Evolutionary conservation across 2,329 filamentous ascomycete genomes (phyloP).

Genomic region (Alternaria triticimaculans): DNA sequence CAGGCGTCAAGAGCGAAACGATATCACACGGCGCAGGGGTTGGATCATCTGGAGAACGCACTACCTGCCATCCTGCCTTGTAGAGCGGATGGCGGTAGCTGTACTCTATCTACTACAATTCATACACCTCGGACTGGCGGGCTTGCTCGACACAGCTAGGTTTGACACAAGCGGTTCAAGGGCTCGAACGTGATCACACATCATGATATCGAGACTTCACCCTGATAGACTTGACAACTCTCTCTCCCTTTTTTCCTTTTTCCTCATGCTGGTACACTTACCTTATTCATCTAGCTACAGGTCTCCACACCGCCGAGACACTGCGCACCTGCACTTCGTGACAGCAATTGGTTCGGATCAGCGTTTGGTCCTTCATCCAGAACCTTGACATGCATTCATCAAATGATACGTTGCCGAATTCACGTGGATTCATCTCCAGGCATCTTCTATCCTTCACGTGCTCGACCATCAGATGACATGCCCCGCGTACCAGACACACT

Average conservation of each 20-base stretch:
- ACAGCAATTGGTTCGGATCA: slow-evolving; percentile 35
- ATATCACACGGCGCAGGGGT: slow-evolving; percentile 15
- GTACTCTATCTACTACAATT: slow-evolving; percentile 45
- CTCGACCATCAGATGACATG: slow-evolving; percentile 20
- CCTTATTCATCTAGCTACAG: slow-evolving; percentile 23
- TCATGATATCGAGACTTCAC: slow-evolving; percentile 48
- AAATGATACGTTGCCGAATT: slow-evolving; percentile 31
- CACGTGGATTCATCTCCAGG: slow-evolving; percentile 27
- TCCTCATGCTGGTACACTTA: slow-evolving; percentile 19
- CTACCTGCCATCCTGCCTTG: slow-evolving; percentile 46
- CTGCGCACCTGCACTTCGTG: slow-evolving; percentile 16
- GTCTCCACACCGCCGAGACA: slow-evolving; percentile 3
- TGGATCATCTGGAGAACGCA: slow-evolving; percentile 42
- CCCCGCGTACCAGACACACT: slow-evolving; percentile 9
- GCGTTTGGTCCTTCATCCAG: slow-evolving; percentile 26
- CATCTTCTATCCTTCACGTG: slow-evolving; percentile 27
- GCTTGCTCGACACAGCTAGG: slow-evolving; percentile 36
- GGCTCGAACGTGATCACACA: slow-evolving; percentile 49
- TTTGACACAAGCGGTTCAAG: slow-evolving; percentile 41
- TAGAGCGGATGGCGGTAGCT: slow-evolving; percentile 46
- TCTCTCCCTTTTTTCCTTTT: slow-evolving; percentile 13
- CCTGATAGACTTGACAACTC: slow-evolving; percentile 28
- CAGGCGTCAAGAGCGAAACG: slow-evolving; percentile 21
- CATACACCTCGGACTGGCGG: slow-evolving; percentile 30
- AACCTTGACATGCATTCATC: slow-evolving; percentile 28